phyloP scores from a whole-genome alignment of 108 stramenopile genomes.

The Skeletonema menzelii region DNA sequence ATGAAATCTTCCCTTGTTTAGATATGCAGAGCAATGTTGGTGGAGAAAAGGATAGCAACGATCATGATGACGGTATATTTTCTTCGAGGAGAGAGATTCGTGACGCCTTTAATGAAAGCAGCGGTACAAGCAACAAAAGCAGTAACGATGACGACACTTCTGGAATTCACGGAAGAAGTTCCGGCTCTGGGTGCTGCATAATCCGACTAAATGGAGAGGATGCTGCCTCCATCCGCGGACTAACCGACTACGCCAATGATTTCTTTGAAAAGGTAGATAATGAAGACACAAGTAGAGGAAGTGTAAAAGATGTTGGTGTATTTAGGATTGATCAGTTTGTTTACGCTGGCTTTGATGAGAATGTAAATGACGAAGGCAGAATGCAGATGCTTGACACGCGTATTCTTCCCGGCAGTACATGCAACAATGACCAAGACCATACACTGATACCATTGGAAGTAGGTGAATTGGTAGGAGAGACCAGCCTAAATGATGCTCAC shows the following conservation, averaged over 20 bases:
- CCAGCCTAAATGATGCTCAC: slow-evolving; percentile 19
- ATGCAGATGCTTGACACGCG: slow-evolving; percentile 38
- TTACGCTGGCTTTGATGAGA: slow-evolving; percentile 37
- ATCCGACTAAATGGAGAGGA: slow-evolving; percentile 27
- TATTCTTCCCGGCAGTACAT: background rate
- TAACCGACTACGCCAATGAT: slow-evolving; percentile 19
- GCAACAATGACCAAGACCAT: background rate
- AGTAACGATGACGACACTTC: background rate
- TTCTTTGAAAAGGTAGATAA: slow-evolving; percentile 48
- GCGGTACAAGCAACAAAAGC: background rate
- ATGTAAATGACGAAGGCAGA: slow-evolving; percentile 32
- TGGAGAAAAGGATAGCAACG: background rate
- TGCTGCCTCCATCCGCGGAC: slow-evolving; percentile 25
- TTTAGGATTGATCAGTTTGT: slow-evolving; percentile 28
- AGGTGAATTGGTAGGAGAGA: slow-evolving; percentile 24
- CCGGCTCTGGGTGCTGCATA: slow-evolving; percentile 32
- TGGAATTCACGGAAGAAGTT: slow-evolving; percentile 22
- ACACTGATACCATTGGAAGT: slow-evolving; percentile 29
- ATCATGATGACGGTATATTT: background rate
- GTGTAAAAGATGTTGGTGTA: slow-evolving; percentile 28
- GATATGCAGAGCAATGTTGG: slow-evolving; percentile 21
- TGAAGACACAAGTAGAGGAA: slow-evolving; percentile 6
- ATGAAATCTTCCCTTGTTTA: slow-evolving; percentile 30
- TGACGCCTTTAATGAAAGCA: slow-evolving; percentile 11
- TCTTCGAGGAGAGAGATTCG: slow-evolving; percentile 22